phyloP scores from a whole-genome alignment of 495 filamentous ascomycete species.

The Monascus purpureus region DNA sequence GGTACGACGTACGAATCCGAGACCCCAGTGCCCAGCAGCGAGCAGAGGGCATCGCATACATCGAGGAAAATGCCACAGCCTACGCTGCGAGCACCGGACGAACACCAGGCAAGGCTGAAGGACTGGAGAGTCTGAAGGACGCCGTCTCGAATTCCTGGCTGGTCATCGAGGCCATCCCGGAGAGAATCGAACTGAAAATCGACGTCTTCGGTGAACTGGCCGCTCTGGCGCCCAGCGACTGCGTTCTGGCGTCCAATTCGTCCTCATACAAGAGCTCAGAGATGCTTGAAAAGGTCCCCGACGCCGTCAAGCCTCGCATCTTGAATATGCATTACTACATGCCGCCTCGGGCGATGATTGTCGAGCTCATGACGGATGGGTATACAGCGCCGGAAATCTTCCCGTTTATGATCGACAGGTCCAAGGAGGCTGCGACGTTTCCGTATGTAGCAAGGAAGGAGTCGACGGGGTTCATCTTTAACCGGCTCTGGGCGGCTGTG shows the following conservation, averaged over 20 bases:
- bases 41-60: slow-evolving; percentile 18
- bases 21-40: slow-evolving; percentile 27
- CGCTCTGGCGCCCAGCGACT: slow-evolving; percentile 20
- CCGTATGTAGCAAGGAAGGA: slow-evolving; percentile 30
- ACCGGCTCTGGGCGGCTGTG: slow-evolving; percentile 43
- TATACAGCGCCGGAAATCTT: slow-evolving; percentile 31
- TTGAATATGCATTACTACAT: slow-evolving; percentile 41
- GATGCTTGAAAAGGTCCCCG: slow-evolving; percentile 29
- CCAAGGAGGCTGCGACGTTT: slow-evolving; percentile 27
- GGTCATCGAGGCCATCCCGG: slow-evolving; percentile 41
- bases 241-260: slow-evolving; percentile 39
- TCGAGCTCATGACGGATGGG: slow-evolving; percentile 44
- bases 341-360: slow-evolving; percentile 30
- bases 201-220: slow-evolving; percentile 34
- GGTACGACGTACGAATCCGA: slow-evolving; percentile 25
- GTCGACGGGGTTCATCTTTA: slow-evolving; percentile 43
- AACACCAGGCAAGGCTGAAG: slow-evolving; percentile 11
- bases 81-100: slow-evolving; percentile 19
- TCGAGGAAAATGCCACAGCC: slow-evolving; percentile 18
- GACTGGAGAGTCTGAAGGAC: slow-evolving; percentile 18
- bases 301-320: slow-evolving; percentile 9
- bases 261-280: slow-evolving; percentile 31
- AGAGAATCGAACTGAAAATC: slow-evolving; percentile 37
- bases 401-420: slow-evolving; percentile 21
- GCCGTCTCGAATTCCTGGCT: slow-evolving; percentile 32